Percentiles rank a stretch among this genome's conserved stretches.
phyloP scores from a whole-genome alignment of 2,329 filamentous ascomycete species.

The Trichoderma guizhouense region DNA sequence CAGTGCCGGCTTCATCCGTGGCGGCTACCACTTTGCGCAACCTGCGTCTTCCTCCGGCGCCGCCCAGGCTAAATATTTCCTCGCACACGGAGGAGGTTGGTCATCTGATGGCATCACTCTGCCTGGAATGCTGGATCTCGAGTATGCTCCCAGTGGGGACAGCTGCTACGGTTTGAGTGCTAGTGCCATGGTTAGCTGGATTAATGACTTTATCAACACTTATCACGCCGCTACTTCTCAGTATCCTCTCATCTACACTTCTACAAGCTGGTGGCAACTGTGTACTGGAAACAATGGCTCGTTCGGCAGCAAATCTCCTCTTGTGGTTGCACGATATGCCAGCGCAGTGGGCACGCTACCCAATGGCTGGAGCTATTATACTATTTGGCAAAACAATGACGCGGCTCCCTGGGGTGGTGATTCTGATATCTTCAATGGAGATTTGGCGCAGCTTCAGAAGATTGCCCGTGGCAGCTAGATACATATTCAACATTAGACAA shows the following conservation, averaged over 20 bases:
- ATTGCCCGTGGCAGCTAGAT: constrained; percentile 21
- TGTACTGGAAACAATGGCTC: constrained; percentile 50
- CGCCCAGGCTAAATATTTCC: constrained; percentile 50
- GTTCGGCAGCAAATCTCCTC: constrained; percentile 45
- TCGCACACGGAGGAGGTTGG: constrained; percentile 54
- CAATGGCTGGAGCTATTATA: constrained; percentile 50
- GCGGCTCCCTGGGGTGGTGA: constrained; percentile 23
- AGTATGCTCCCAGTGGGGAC: constrained; percentile 39
- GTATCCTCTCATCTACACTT: constrained; percentile 53
- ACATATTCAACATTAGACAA: not conserved
- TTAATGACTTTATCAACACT: constrained; percentile 49
- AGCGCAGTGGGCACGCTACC: constrained; percentile 43
- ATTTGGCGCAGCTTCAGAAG: constrained; percentile 22
- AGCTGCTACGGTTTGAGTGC: constrained; percentile 46
- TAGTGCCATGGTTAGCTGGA: constrained; percentile 49
- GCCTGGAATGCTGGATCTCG: constrained; percentile 56
- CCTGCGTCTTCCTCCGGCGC: constrained; percentile 43
- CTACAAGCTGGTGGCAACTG: constrained; percentile 50
- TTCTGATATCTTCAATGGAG: constrained; percentile 25
- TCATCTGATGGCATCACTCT: constrained; percentile 50
- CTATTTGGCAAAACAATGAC: constrained; percentile 41
- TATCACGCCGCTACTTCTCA: constrained; percentile 45
- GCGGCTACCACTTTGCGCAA: constrained; percentile 55
- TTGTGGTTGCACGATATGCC: constrained; percentile 46
- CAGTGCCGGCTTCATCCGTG: constrained; percentile 50